Conservation (phyloP, 2,329 filamentous ascomycete genomes). For the Byssothecium circinans region DNA sequence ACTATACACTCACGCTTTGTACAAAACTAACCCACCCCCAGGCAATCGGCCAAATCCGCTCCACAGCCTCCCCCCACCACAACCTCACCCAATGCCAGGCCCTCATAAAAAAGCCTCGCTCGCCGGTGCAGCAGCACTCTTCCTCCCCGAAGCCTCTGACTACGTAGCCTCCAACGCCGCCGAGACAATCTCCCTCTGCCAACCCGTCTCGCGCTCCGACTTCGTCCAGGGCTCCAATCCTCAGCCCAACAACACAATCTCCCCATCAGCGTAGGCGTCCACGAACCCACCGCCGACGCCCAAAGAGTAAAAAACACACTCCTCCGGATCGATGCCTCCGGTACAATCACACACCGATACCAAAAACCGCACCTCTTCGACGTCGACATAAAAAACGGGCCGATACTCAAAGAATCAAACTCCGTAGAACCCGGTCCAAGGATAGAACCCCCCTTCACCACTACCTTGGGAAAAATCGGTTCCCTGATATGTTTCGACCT, state of each 20-base stretch:
- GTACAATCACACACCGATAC: conserved; percentile 66
- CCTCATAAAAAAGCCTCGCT: conserved; percentile 72
- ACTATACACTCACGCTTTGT: too few relatives aligned
- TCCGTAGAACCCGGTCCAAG: conserved; percentile 60
- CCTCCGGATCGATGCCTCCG: conserved; percentile 66
- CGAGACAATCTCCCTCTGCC: conserved; percentile 71
- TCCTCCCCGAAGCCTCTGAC: conserved; percentile 89
- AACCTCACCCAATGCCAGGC: conserved; percentile 79
- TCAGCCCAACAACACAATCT: conserved; percentile 65
- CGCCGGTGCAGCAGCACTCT: conserved; percentile 80
- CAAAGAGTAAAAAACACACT: conserved; percentile 64
- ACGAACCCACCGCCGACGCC: conserved; percentile 52
- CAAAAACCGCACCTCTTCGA: conserved; percentile 94
- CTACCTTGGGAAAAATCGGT: conserved; percentile 73
- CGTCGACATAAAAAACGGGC: conserved; percentile 60
- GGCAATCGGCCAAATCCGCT: conserved; percentile 90
- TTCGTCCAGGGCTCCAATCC: conserved; percentile 76
- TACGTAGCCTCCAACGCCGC: conserved; percentile 73
- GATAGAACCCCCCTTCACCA: conserved; percentile 72
- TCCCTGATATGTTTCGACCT: conserved; percentile 89
- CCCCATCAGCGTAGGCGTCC: conserved; percentile 83
- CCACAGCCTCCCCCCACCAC: conserved; percentile 73
- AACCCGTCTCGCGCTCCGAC: conserved; percentile 63
- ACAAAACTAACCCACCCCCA: too few relatives aligned
- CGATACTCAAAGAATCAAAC: conserved; percentile 63